These are phyloP conservation scores for Lepidium didymum DNA, from an alignment of 345 rosid species.

Conservation along the genomic window DNA sequence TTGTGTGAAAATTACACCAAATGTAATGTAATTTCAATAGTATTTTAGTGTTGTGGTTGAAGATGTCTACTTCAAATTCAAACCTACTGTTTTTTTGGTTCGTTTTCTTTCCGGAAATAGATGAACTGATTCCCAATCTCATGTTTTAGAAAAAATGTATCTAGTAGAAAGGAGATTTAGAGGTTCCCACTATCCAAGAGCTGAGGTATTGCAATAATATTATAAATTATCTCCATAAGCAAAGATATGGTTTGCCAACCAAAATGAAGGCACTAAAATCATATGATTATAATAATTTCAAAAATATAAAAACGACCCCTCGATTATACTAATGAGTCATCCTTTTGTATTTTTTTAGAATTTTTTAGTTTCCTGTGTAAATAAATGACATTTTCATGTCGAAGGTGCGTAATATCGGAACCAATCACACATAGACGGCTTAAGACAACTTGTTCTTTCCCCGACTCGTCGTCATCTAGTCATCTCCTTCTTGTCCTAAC, in stretches of 20 bases:
- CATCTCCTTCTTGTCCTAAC: constrained; percentile 15
- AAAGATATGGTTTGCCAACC: constrained; percentile 11
- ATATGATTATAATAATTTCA: not conserved
- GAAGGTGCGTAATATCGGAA: not conserved
- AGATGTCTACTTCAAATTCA: not conserved
- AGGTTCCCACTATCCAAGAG: not conserved
- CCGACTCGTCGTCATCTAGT: constrained; percentile 16
- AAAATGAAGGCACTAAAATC: not conserved
- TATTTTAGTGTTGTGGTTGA: too few relatives aligned
- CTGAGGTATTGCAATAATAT: constrained; percentile 3
- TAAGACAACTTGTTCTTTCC: not conserved
- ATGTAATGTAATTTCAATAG: too few relatives aligned
- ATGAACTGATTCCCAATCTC: not conserved
- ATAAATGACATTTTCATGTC: constrained; percentile 10
- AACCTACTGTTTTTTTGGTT: not conserved
- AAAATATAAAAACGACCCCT: not conserved
- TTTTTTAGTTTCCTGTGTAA: not conserved
- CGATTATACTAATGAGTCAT: not conserved
- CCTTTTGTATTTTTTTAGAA: not conserved
- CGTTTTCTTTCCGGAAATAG: not conserved
- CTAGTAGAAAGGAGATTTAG: not conserved
- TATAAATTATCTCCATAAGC: constrained; percentile 1
- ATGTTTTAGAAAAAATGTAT: not conserved
- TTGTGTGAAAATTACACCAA: too few relatives aligned
- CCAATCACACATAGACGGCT: not conserved